Conservation (phyloP, 2,329 filamentous ascomycete species). For the Apiospora sp. region DNA sequence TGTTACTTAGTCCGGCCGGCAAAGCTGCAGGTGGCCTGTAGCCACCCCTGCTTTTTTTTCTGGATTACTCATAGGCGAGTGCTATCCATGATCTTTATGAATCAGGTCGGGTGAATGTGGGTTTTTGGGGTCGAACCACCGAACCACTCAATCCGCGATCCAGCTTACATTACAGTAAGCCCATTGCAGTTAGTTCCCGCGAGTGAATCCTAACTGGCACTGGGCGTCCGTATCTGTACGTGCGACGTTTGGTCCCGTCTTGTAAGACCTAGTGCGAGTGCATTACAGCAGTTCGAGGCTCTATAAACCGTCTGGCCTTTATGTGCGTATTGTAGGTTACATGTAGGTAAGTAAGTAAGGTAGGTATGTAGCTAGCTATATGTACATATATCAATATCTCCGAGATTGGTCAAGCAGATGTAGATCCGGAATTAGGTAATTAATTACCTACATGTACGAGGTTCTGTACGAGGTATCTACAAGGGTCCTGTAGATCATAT, state of each 20-base stretch:
- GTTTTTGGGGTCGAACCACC: background rate
- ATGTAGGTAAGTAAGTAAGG: background rate
- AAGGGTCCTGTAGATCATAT: conserved; percentile 9
- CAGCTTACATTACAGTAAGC: background rate
- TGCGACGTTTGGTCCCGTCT: conserved; percentile 2
- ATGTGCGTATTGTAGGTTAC: background rate
- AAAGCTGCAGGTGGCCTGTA: background rate
- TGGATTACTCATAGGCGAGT: conserved; percentile 1
- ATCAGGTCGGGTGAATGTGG: conserved; percentile 15
- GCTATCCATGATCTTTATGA: background rate
- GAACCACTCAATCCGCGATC: background rate
- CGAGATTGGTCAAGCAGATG: background rate
- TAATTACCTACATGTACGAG: background rate
- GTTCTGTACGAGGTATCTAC: background rate
- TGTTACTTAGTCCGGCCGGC: background rate
- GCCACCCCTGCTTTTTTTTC: background rate
- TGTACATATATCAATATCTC: background rate
- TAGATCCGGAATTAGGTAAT: background rate
- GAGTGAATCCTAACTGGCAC: background rate
- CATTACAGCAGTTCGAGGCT: background rate
- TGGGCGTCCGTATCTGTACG: background rate
- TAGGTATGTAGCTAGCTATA: background rate
- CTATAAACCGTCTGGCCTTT: background rate
- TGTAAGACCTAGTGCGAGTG: background rate
- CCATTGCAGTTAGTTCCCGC: conserved; percentile 17